Base-by-base conservation (phyloP, 2,329 filamentous ascomycete species). In the Aspergillus sp. region DNA sequence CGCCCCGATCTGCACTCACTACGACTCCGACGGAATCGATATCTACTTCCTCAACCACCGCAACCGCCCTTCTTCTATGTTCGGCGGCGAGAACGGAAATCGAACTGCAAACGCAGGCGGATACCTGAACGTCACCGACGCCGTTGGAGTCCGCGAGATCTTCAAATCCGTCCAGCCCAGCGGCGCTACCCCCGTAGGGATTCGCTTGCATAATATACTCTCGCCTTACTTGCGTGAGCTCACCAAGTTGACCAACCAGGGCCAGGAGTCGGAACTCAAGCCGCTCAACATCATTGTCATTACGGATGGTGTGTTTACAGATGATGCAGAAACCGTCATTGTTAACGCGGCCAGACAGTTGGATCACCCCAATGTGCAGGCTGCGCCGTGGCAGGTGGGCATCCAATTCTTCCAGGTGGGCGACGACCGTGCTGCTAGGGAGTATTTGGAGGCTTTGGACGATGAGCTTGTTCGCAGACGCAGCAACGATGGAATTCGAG, bases 391-490 rank as follows among this genome's bases (percentile, higher is more conserved):
- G 80, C 95, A 98, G 77, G 80, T 97, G 8, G 93, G 93, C 35
- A 86, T 98, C 56, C 93, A 98, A 73, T 98, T 98, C 79, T 96
- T 98, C 80, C 93, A 97, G 76, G 90, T 98, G 45, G 93, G 95
- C 56, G 82, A 84, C 50, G 90, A 96, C 65, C 69, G 76, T 0
- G 78, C 74, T 0, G 93, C 93, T 0, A 80, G 81, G 1, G 75
- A 81, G 63, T 86, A 88, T 55, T 79, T 98, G 40, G 78, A 83
- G 64, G 81, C 87, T 47, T 80, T 98, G 7, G 93, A 98, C 69
- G 90, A 97, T 71, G 83, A 83, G 3, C 76, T 95, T 37, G 78
- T 43, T 68, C 84, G n/a, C 77, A 80, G 25, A 77, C 81, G 31
- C 79, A 81, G 14, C 72, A 55, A 66, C 45, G 57, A 63, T 6